A percentile compares a stretch with the other conserved stretches of the same genome.
Conservation (phyloP, 75 land plant genomes). For the Cryptomeria japonica region DNA sequence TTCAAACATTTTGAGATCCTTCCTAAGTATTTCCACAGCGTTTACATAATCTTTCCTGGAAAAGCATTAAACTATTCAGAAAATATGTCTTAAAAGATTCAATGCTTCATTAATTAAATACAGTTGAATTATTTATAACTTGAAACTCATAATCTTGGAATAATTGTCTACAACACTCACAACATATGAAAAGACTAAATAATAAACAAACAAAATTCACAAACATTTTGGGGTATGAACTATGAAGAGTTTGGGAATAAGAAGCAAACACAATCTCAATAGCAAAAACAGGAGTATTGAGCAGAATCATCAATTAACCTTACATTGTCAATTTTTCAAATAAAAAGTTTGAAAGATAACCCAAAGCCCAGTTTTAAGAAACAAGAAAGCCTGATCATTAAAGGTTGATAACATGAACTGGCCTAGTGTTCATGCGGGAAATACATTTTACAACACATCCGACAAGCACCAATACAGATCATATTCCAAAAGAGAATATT, state of each 20-base stretch:
- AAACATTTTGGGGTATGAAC: not conserved
- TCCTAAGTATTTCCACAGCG: not conserved
- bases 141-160: not conserved
- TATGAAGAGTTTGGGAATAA: not conserved
- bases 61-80: not conserved
- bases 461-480: not conserved
- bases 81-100: not conserved
- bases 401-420: not conserved
- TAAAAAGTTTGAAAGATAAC: not conserved
- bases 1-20: constrained; percentile 10
- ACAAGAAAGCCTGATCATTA: not conserved
- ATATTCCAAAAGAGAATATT: not conserved
- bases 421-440: not conserved
- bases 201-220: not conserved
- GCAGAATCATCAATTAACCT: not conserved
- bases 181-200: not conserved
- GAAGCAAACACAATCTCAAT: not conserved
- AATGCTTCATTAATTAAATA: not conserved
- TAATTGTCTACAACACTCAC: not conserved
- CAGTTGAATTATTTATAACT: no score
- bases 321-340: not conserved
- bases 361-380: not conserved
- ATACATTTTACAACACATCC: not conserved
- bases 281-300: not conserved
- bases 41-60: not conserved